phyloP scores from a whole-genome alignment of 805 yeast species.

The Lipomyces mesembrius region DNA sequence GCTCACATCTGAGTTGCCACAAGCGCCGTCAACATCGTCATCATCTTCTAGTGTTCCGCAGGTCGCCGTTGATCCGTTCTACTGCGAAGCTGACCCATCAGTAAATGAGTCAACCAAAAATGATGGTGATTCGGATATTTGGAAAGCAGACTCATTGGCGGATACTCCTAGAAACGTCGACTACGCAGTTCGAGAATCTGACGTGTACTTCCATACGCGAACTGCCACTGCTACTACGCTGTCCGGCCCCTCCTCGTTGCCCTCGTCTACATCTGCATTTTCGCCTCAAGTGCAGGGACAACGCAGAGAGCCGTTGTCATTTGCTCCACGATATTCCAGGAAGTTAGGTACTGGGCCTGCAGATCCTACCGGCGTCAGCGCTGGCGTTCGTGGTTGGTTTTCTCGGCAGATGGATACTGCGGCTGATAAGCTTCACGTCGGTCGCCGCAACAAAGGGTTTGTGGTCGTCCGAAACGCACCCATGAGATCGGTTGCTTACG shows the following conservation, averaged over 20 bases:
- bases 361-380: conserved; percentile 39
- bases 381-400: conserved; percentile 40
- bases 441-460: conserved; percentile 32
- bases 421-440: conserved; percentile 17
- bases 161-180: conserved; percentile 45
- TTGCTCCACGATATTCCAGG: conserved; percentile 23
- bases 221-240: conserved; percentile 13
- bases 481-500: conserved; percentile 16
- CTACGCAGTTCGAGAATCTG: conserved; percentile 66
- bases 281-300: background rate
- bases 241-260: conserved; percentile 8
- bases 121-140: conserved; percentile 11
- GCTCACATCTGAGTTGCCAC: conserved; percentile 1
- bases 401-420: conserved; percentile 25
- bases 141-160: conserved; percentile 16
- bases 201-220: conserved; percentile 47
- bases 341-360: conserved; percentile 41
- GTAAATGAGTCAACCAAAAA: background rate
- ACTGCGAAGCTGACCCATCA: background rate
- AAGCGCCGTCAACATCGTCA: background rate
- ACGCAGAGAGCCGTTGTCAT: conserved; percentile 37
- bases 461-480: conserved; percentile 40
- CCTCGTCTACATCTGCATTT: background rate
- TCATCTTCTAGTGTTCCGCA: background rate
- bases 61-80: background rate